A percentile compares a stretch with the other conserved stretches of the same genome.
These are phyloP conservation scores for Cladophialophora bantiana DNA, from an alignment of 2,329 filamentous ascomycete species.

Conservation along the genomic window DNA sequence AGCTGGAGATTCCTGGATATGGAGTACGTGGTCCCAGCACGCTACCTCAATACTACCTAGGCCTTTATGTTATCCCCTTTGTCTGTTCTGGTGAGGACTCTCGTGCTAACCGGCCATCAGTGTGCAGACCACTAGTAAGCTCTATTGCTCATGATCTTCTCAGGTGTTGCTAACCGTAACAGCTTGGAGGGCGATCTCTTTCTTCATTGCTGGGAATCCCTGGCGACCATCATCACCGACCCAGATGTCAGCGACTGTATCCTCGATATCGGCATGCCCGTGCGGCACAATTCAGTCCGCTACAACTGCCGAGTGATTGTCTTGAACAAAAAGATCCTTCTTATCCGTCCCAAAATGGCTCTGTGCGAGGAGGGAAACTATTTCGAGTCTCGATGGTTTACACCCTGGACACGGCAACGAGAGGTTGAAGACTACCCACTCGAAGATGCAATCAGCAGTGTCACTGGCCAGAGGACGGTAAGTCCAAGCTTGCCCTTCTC, in stretches of 20 bases:
- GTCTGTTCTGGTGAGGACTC: not conserved
- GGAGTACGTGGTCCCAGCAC: slow-evolving; percentile 2
- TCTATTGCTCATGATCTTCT: not conserved
- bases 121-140: slow-evolving; percentile 1
- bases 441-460: slow-evolving; percentile 1
- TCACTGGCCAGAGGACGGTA: not conserved
- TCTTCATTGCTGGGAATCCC: slow-evolving; percentile 2
- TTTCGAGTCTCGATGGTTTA: slow-evolving; percentile 5
- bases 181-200: slow-evolving; percentile 6
- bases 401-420: slow-evolving; percentile 1
- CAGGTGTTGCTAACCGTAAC: not conserved
- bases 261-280: slow-evolving; percentile 4
- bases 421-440: slow-evolving; percentile 3
- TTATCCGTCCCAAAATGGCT: slow-evolving; percentile 5
- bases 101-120: not conserved
- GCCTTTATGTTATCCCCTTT: not conserved
- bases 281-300: slow-evolving; percentile 1
- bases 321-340: slow-evolving; percentile 4
- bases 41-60: not conserved
- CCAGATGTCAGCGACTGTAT: slow-evolving; percentile 1
- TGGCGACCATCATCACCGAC: slow-evolving; percentile 6
- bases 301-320: slow-evolving; percentile 1
- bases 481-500: not conserved
- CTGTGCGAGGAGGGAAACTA: slow-evolving; percentile 5
- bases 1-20: slow-evolving; percentile 3